Base-by-base conservation (phyloP, 768 basidiomycete species). In the Amyloporia xantha region DNA sequence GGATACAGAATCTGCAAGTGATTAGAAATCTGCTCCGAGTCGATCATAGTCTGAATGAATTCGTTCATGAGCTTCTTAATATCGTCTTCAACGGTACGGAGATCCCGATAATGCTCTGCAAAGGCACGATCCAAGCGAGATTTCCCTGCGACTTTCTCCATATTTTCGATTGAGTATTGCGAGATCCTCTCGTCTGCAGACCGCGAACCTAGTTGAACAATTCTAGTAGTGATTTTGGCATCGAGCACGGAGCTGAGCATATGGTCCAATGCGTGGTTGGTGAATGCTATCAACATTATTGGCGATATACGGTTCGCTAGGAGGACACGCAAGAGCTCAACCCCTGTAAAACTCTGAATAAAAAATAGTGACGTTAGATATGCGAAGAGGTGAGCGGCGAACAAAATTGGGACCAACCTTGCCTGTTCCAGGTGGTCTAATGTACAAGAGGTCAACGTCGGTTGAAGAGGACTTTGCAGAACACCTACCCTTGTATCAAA, bases 211-310 rank as follows among this genome's bases (percentile, higher is more conserved):
- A 88, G 70, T 0, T 87, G 80, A 2, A 88, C 76, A 19, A 89
- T 68, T 30, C 78, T 75, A 0, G 66, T 62, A 0, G 86, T 87
- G 53, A 89, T 86, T 0, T 64, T 61, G 0, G 75, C 76, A 53
- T 89, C 83, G 1, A 88, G 70, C 2, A 88, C 75, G 0, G 78
- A 78, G 4, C 66, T 67, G 1, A 90, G 66, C 67, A 88, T 74
- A 53, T 88, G 84, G 49, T 90, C 86, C 3, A 90, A 70, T 0
- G 87, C 87, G 37, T 89, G 88, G 54, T 90, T 89, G 0, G 87
- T 90, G 64, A 81, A 87, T 0, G 86, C 75, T 23, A 81, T 73
- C 56, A 81, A 65, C 2, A 74, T 49, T 39, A 53, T 79, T 0
- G 78, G 84, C 1, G 68, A 64, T 43, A 81, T 62, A 9, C 70